Conservation (phyloP, 352 stramenopile species). For the Phytophthora hybrid region DNA sequence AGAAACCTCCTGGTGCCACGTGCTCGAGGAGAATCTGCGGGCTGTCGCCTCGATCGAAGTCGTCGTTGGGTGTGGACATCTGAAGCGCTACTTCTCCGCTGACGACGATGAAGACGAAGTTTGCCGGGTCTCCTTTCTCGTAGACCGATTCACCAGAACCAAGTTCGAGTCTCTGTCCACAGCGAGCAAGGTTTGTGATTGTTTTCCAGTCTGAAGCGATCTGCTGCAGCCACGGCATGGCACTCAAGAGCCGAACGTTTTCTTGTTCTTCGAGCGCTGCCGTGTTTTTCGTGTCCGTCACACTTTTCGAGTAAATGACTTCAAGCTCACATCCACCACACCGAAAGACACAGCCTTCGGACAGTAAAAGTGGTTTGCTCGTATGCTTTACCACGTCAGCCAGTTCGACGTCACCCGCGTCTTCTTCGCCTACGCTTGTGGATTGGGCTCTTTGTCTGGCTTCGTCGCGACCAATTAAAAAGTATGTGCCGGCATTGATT, state of each 20-base stretch:
- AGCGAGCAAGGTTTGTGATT: constrained; percentile 61
- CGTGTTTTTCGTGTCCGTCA: not conserved
- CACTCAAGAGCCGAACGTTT: constrained; percentile 50
- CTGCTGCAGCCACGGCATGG: constrained; percentile 70
- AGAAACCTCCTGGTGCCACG: constrained; percentile 60
- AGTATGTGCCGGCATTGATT: constrained; percentile 79
- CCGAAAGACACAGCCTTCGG: constrained; percentile 72
- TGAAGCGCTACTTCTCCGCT: constrained; percentile 56
- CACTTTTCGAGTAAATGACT: constrained; percentile 67
- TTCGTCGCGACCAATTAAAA: constrained; percentile 65
- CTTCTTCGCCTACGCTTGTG: not conserved
- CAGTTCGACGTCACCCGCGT: not conserved
- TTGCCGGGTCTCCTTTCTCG: constrained; percentile 64
- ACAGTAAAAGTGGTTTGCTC: constrained; percentile 77
- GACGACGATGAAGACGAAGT: constrained; percentile 75
- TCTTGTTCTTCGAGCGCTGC: constrained; percentile 50
- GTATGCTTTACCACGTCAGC: constrained; percentile 63
- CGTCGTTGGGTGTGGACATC: not conserved
- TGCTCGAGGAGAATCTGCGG: constrained; percentile 32
- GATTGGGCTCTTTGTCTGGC: not conserved
- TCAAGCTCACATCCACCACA: constrained; percentile 69
- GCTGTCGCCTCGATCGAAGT: not conserved
- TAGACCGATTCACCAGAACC: constrained; percentile 60
- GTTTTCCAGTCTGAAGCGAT: constrained; percentile 55
- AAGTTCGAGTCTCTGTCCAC: constrained; percentile 53